Evolutionary conservation across 1,284 basidiomycete species (phyloP).

Genomic region (Coniophora puteana): DNA sequence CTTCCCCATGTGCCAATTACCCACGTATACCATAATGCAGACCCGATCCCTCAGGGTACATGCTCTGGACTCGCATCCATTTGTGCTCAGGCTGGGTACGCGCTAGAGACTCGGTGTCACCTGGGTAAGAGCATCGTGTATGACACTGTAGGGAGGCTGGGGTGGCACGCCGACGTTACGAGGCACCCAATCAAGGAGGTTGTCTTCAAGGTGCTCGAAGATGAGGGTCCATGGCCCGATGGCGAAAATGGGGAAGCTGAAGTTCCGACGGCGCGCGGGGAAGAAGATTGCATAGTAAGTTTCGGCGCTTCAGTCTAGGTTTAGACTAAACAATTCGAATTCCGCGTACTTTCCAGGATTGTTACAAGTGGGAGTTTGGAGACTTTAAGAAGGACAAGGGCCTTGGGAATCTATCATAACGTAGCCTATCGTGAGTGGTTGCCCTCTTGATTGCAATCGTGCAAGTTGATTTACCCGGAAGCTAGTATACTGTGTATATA

Average conservation of each 20-base stretch:
- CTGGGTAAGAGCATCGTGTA: conserved; percentile 70
- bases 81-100: conserved; percentile 67
- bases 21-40: conserved; percentile 79
- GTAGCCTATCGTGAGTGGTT: not conserved
- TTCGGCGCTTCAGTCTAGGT: conserved; percentile 1
- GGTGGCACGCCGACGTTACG: conserved; percentile 83
- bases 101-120: conserved; percentile 70
- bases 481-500: not conserved
- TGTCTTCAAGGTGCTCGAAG: conserved; percentile 71
- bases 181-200: conserved; percentile 80
- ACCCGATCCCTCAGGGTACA: conserved; percentile 76
- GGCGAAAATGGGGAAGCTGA: conserved; percentile 23
- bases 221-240: conserved; percentile 46
- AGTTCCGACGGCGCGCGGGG: conserved; percentile 49
- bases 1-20: conserved; percentile 45
- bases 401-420: no score
- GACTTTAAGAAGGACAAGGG: conserved; percentile 35
- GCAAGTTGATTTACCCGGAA: no score
- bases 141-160: conserved; percentile 82
- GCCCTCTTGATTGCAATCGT: not conserved
- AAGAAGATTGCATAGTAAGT: conserved; percentile 60
- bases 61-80: conserved; percentile 68
- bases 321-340: conserved; percentile 1
- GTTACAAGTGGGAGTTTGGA: conserved; percentile 73
- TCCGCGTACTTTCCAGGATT: conserved; percentile 45